Evolutionary conservation across 257 asterid genomes (phyloP), one percentile per base, ranked within the genome.

Genomic region (Solanum ossicruentum): DNA sequence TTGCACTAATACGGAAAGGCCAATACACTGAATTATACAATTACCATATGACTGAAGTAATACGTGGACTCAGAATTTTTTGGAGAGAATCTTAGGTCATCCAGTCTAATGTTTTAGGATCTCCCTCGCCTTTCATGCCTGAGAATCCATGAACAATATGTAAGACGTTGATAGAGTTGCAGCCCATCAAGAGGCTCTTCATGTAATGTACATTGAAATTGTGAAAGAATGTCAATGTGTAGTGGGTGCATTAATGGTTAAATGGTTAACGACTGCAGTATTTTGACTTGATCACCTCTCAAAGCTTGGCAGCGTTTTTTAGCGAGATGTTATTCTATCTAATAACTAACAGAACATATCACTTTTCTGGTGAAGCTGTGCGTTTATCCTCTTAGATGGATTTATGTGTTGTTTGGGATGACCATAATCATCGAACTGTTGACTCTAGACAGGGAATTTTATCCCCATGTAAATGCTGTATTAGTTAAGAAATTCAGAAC

Each of bases 31-130:
- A 85, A 23, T 58, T 54, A 84, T 72, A 84, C 84, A 85, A 73
- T 87, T 94, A 97, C 99, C 99, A 90, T 92, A 91, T 97, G 98
- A 92, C 99, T 92, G 87, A 97, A 97, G 88, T 91, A 97, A 88
- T 94, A 97, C 69, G 95, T 94, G n/a, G 99, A 94, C 54, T 97
- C 99, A 69, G 99, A 91, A 90, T 95, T 95, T 91, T 94, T 97
- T 3, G 99, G 99, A 80, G 98, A 95, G 90, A 97, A 95, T 92
- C 98, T 91, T 79, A 97, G 92, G 85, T 95, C 97, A 88, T 97
- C 99, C 79, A 95, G 91, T 89, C 96, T 97, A 86, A 97, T 95
- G 87, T 97, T 95, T 86, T 97, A 97, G 55, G 98, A 97, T 88
- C 98, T 94, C 88, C 99, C 99, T 86, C 98, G 91, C 32, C 32